Base-by-base conservation (phyloP, 257 asterid species). In the Anisodus tanguticus region DNA sequence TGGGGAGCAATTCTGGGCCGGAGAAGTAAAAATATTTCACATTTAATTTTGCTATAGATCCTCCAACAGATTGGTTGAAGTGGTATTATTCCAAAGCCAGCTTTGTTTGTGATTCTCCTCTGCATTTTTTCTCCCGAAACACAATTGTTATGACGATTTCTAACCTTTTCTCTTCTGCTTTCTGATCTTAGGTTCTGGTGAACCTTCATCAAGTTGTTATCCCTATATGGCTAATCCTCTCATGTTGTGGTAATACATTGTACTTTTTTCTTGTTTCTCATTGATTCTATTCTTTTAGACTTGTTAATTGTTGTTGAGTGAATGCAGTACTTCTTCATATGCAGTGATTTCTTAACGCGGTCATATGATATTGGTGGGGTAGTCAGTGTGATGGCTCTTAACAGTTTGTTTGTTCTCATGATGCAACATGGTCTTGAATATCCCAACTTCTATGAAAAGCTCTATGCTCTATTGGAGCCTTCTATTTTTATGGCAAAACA, bases 361-460 rank as follows among this genome's bases (percentile, higher is more conserved):
- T 96, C 99, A 47, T 94, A 94, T 88, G 98, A 93, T 89, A 90
- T 94, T 84, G 99, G 99, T 86, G 99, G 99, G 83, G 98, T 96
- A 45, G 91, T 93, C 86, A 96, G 99, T 87, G 98, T 96, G 57
- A 94, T 94, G 99, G 94, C 98, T 71, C 98, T 96, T 70, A 93
- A 95, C 93, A 91, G 99, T 85, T 90, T 96, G 81, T 93, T 74
- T 86, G 85, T 94, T 86, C 94, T 96, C 87, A 93, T 96, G 98
- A 96, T 98, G 74, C 93, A 93, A 88, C 94, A 96, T 83, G 97
- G 98, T 39, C 95, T 96, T 70, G 99, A 96, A 79, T 96, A 96
- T 88, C 97, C 98, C 85, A 90, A 96, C 90, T 96, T 96, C 91
- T 96, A 96, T 60, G 87, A 91, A 86, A 94, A 94, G 89, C 97